phyloP scores from a whole-genome alignment of 164 flowering plant genomes.

The Sextonia rubra region DNA sequence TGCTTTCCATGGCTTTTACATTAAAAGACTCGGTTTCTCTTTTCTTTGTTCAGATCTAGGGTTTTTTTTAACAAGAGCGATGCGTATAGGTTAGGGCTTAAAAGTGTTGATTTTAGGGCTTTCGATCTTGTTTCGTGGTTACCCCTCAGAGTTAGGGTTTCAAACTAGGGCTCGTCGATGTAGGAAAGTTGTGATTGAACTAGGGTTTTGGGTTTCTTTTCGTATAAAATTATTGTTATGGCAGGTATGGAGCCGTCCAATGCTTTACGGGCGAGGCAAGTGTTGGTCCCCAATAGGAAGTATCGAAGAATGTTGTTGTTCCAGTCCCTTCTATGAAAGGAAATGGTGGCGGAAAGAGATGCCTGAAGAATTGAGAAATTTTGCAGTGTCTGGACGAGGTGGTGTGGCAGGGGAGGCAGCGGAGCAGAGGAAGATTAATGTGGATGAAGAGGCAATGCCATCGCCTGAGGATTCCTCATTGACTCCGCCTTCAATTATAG shows the following conservation, averaged over 20 bases:
- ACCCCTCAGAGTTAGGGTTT: too few species aligned
- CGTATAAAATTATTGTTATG: too few species aligned
- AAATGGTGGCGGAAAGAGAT: background rate
- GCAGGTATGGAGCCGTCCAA: constrained; percentile 51
- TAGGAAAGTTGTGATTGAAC: too few species aligned
- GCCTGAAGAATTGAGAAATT: background rate
- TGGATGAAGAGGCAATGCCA: background rate
- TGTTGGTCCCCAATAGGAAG: constrained; percentile 41
- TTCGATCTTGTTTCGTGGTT: too few species aligned
- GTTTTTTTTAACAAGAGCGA: too few species aligned
- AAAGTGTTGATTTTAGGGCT: too few species aligned
- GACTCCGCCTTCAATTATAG: constrained; percentile 44
- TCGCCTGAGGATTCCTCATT: constrained; percentile 34
- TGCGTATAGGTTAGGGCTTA: too few species aligned
- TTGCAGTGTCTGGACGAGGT: background rate
- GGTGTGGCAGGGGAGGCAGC: background rate
- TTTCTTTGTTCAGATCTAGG: too few species aligned
- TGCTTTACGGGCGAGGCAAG: constrained; percentile 52
- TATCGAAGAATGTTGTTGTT: constrained; percentile 14
- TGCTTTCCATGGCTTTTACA: too few species aligned
- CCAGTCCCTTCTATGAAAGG: background rate
- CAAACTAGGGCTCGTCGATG: too few species aligned
- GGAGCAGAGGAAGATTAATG: background rate
- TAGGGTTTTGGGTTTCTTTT: background rate
- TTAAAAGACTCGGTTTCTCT: too few species aligned